Base-by-base conservation (phyloP, 2,329 filamentous ascomycete genomes). In the Fusarium sp. region DNA sequence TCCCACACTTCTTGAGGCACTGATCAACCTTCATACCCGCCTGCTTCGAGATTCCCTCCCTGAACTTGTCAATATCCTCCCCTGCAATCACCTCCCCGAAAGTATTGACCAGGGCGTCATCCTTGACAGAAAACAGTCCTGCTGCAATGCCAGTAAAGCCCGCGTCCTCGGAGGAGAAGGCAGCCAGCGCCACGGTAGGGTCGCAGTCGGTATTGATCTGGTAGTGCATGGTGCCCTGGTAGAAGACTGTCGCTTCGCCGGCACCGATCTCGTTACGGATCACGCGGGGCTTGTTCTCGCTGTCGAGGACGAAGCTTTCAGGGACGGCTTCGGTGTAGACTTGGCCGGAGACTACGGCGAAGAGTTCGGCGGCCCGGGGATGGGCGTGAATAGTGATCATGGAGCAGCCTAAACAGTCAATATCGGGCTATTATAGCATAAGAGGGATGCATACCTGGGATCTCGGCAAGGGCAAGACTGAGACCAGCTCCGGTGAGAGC, bases 381-480 rank as follows among this genome's bases (percentile, higher is more conserved):
- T 88, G 86, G 10, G 85, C 79, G 78, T 88, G 86, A 18, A 86
- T 83, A 5, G 84, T 86, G 78, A 86, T 86, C 77, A 89, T 85
- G 59, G 84, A 86, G 75, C 86, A 89, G 32, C 80, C 79, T 77
- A 40, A 10, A 1, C 2, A 0, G 47, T 76, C 47, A 74, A 45
- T 25, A 6, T 11, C 3, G 11, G 1, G 20, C 3, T 0, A 2
- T 10, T 1, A 13, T 1, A 5, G 0, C 34, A 37, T 9, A 11
- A 0, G 1, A 1, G 2, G 2, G 5, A 8, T 13, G 56, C 71
- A 53, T 68, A 78, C 77, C 80, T 20, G 81, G 80, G 40, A 89
- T 77, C 68, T 84, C 83, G 28, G 84, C 86, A 7, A 87, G 76
- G 4, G 84, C 83, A 78, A 86, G 84, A 63, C 81, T 82, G 37